Base-by-base conservation (phyloP, 495 filamentous ascomycete species). In the Podospora fimiseda region DNA sequence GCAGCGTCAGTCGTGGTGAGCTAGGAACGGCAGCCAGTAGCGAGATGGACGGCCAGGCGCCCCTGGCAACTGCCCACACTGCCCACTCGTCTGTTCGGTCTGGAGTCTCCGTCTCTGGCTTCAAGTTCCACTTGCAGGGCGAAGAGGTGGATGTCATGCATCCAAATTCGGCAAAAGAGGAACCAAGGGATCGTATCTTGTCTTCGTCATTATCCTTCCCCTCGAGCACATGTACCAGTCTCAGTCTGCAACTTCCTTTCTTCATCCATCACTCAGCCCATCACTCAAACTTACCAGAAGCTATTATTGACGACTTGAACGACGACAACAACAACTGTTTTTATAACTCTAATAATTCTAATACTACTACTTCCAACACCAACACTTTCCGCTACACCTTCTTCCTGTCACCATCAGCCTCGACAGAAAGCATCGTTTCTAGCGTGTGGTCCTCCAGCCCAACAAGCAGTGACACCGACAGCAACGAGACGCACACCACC, bases 371-470 rank as follows among this genome's bases (percentile, higher is more conserved):
- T 38, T 22, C 55, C 55, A 42, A 58, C 39, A 30, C 27, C 45
- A 47, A 37, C 27, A 40, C 46, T 11, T 57, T 53, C 21, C 50
- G 48, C 49, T 43, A 51, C 52, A 63, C 60, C 24, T 67, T 67
- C 24, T 67, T 58, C 55, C 30, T 59, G 14, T 62, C 66, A 19
- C 60, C 62, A 8, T 55, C 66, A 56, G 44, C 59, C 22, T 62
- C 64, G 20, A 62, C 60, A 5, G 60, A 57, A 11, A 66, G 60
- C 51, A 40, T 57, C 48, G 54, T 24, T 14, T 59, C 56, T 44
- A 43, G 50, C 41, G 14, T 44, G 23, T 54, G 57, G 47, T 51
- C 50, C 37, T 57, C 51, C 19, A 42, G 43, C 44, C 13, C 20
- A 39, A 45, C 37, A 43, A 27, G 43, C 30, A 19, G 36, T 42